These are phyloP conservation scores for Beauveria bassiana DNA, from an alignment of 2,329 filamentous ascomycete species.

Conservation along the genomic window DNA sequence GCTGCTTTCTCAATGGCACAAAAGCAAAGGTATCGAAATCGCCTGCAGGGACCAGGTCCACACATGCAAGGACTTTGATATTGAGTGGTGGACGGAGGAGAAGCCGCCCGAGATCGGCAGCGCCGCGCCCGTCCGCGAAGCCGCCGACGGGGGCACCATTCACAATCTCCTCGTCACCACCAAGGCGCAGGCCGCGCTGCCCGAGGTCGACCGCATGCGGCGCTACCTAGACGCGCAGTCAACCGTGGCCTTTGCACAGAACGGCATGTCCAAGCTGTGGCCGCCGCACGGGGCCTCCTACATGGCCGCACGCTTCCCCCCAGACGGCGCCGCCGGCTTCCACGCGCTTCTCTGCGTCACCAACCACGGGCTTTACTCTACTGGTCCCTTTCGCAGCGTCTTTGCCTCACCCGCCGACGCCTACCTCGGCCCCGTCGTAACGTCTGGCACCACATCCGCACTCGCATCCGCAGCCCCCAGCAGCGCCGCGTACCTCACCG, in stretches of 20 bases:
- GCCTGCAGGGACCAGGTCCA: conserved; percentile 26
- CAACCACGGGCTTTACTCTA: conserved; percentile 47
- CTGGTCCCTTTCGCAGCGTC: conserved; percentile 41
- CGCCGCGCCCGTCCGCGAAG: conserved; percentile 27
- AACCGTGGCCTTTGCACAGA: conserved; percentile 80
- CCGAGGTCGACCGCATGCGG: conserved; percentile 50
- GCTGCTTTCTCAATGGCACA: conserved; percentile 40
- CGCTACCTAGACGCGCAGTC: conserved; percentile 54
- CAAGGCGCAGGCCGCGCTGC: conserved; percentile 63
- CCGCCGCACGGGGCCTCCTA: conserved; percentile 42
- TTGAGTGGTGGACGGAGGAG: conserved; percentile 48
- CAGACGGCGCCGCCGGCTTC: conserved; percentile 35
- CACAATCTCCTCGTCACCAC: conserved; percentile 70
- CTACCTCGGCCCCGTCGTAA: conserved; percentile 38
- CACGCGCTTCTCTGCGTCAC: conserved; percentile 64
- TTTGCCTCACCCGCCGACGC: conserved; percentile 44
- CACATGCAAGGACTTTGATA: conserved; percentile 32
- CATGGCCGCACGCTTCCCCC: conserved; percentile 30
- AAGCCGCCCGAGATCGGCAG: conserved; percentile 23
- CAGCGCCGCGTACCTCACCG: conserved; percentile 30
- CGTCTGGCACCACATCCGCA: conserved; percentile 6
- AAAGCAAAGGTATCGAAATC: conserved; percentile 37
- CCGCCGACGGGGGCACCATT: conserved; percentile 39
- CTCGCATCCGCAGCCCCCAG: not conserved
- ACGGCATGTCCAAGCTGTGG: conserved; percentile 70